Conservation (phyloP, 192 early-diverging fungal species). For the Backusella australiensis region DNA sequence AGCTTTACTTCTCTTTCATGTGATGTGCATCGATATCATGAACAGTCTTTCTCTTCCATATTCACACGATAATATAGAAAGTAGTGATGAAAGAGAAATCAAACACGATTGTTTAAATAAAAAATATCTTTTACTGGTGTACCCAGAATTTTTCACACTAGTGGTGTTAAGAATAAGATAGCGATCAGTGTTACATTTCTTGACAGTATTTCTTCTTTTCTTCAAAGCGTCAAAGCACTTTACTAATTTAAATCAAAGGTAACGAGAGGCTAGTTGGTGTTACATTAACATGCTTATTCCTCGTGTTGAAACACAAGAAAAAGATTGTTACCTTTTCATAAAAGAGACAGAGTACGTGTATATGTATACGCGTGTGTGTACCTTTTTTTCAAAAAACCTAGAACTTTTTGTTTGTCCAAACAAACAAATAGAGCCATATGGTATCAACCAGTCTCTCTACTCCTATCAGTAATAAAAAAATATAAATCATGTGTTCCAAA, state of each 20-base stretch:
- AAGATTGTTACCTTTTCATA: neutral
- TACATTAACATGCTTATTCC: slow-evolving; percentile 6
- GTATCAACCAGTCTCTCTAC: neutral
- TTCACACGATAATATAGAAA: neutral
- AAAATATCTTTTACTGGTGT: neutral
- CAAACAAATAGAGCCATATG: too few species aligned
- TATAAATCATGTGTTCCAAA: neutral
- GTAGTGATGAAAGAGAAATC: neutral
- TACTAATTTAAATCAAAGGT: neutral
- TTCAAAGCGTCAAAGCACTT: neutral
- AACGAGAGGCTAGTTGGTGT: neutral
- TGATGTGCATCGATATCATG: neutral
- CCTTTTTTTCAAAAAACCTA: neutral
- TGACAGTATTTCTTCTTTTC: neutral
- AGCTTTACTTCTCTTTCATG: neutral
- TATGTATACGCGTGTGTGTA: neutral
- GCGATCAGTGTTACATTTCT: neutral
- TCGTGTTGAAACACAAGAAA: neutral
- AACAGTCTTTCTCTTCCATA: neutral
- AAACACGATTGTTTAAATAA: neutral
- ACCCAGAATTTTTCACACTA: neutral
- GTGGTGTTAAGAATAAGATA: neutral
- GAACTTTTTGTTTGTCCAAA: too few species aligned
- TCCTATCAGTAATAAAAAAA: neutral
- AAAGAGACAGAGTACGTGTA: neutral